Conservation (phyloP, 2,329 filamentous ascomycete genomes). For the Phaeosphaeriaceae sp. region DNA sequence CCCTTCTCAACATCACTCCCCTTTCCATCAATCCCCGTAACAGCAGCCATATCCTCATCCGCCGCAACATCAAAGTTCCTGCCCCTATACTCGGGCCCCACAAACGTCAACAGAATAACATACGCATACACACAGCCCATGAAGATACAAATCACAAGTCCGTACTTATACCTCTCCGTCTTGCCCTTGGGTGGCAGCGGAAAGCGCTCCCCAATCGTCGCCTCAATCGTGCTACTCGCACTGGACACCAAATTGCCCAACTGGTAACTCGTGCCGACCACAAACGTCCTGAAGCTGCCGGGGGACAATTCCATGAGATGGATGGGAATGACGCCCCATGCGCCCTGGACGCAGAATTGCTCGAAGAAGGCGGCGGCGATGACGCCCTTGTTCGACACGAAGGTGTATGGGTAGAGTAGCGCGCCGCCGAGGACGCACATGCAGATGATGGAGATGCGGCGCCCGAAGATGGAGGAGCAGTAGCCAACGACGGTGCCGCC, state of each 20-base stretch:
- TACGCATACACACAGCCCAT: constrained; percentile 82
- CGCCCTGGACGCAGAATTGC: constrained; percentile 57
- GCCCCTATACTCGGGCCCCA: constrained; percentile 63
- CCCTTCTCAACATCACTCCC: constrained; percentile 15
- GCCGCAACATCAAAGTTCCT: constrained; percentile 39
- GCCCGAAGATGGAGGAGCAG: constrained; percentile 54
- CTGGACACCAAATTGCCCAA: constrained; percentile 77
- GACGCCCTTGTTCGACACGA: constrained; percentile 66
- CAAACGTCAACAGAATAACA: constrained; percentile 66
- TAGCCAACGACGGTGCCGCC: constrained; percentile 58
- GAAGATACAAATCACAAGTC: constrained; percentile 87
- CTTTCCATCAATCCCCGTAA: constrained; percentile 19
- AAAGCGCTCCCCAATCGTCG: constrained; percentile 76
- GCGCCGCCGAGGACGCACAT: constrained; percentile 71
- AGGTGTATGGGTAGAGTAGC: constrained; percentile 83
- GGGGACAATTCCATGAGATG: constrained; percentile 80
- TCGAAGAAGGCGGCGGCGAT: constrained; percentile 86
- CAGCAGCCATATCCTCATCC: constrained; percentile 44
- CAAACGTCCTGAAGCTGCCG: constrained; percentile 74
- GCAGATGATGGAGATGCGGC: constrained; percentile 56
- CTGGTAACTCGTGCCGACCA: constrained; percentile 77
- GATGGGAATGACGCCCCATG: constrained; percentile 61
- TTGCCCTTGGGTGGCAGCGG: constrained; percentile 65
- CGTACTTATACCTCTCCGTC: constrained; percentile 62
- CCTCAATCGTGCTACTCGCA: constrained; percentile 77